phyloP scores from a whole-genome alignment of 2,329 filamentous ascomycete species.

The Colletotrichum tabaci region DNA sequence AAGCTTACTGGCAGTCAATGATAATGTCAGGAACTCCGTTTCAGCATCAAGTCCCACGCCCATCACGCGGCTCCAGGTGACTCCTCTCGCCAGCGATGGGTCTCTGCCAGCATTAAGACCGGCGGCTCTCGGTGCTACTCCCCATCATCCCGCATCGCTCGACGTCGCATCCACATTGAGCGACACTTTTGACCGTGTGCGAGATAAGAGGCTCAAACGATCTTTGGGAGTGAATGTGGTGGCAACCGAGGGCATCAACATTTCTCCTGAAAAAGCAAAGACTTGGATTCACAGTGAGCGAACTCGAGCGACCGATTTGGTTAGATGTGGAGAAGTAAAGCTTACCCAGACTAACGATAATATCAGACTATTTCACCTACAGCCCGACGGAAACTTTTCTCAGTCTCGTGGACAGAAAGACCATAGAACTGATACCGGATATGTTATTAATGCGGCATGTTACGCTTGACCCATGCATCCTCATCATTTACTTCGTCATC shows the following conservation, averaged over 20 bases:
- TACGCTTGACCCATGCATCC: conserved; percentile 49
- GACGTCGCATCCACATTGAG: conserved; percentile 49
- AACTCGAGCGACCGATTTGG: not conserved
- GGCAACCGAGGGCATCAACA: conserved; percentile 48
- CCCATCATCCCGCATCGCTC: conserved; percentile 29
- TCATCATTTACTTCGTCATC: conserved; percentile 51
- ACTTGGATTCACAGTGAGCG: conserved; percentile 48
- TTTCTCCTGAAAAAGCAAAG: conserved; percentile 49
- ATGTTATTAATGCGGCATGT: conserved; percentile 48
- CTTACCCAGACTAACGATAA: not conserved
- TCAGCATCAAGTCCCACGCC: not conserved
- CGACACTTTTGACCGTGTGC: conserved; percentile 49
- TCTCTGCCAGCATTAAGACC: not conserved
- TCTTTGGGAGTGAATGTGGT: conserved; percentile 42
- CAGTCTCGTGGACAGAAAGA: conserved; percentile 47
- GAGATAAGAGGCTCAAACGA: conserved; percentile 45
- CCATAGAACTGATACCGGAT: conserved; percentile 51
- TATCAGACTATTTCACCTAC: conserved; percentile 49
- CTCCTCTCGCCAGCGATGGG: too few species aligned
- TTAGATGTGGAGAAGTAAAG: not conserved
- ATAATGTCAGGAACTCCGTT: not conserved
- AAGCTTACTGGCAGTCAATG: not conserved
- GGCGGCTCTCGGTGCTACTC: not conserved
- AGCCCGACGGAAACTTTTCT: conserved; percentile 49
- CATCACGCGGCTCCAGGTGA: not conserved